Evolutionary conservation across 495 filamentous ascomycete species (phyloP), one percentile per base, ranked within the genome.

Genomic region (Penicillium riverlandense): DNA sequence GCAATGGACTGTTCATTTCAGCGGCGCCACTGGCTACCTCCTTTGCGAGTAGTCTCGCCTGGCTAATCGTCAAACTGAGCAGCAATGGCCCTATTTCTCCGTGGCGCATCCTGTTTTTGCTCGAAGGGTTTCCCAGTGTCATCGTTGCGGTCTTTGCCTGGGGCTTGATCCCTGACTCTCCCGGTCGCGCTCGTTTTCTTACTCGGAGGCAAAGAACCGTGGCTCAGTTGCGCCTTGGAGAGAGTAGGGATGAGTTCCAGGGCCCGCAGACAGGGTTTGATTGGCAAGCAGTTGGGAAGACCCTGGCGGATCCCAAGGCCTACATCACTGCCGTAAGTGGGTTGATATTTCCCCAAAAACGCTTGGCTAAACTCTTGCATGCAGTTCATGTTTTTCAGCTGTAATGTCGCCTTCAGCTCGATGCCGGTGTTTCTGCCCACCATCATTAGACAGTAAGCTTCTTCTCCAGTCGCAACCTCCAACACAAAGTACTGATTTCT

Each of bases 31-130:
- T 83, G 30, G 79, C 79, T 13, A 79, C 74, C 6, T 83, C 82
- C 7, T 90, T 90, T 53, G 83, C 84, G 9, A 84, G 85, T 6
- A 71, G 66, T 48, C 62, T 83, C 8, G 79, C 79, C 12, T 83
- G 76, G 74, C 38, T 71, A 29, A 79, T 82, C 37, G 71, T 76
- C 43, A 74, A 65, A 38, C 35, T 71, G 47, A 66, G 75, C 57
- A 63, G 48, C 38, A 47, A 61, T 37, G 71, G 61, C 10, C 76
- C 68, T 6, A 76, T 81, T 42, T 73, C 79, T 6, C 70, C 74
- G 10, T 83, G 79, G 79, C 70, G 79, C 7, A 64, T 73, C 4
- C 63, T 83, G 6, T 83, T 83, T 43, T 62, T 83, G 4, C 56
- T 82, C 9, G 79, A 83, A 52, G 79, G 79, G 0, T 81, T 83